A percentile compares a stretch with the other conserved stretches of the same genome.
These are phyloP conservation scores for Exidia glandulosa DNA, from an alignment of 768 basidiomycete species.

Conservation along the genomic window DNA sequence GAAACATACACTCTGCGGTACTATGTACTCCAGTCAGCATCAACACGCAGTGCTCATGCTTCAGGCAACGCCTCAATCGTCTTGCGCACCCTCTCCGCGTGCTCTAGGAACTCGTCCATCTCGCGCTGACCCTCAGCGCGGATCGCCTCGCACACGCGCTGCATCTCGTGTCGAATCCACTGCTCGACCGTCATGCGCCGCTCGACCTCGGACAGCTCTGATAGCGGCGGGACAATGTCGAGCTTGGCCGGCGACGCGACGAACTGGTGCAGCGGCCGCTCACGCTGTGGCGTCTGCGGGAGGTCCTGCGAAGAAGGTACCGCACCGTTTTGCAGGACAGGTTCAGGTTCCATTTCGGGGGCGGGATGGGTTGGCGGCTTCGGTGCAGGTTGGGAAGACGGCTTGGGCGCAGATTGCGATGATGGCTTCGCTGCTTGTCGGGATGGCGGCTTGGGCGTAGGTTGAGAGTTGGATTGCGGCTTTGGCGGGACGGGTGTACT, in stretches of 20 bases:
- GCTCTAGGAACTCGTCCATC: constrained; percentile 37
- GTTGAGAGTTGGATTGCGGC: too few species aligned
- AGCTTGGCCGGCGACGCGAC: not conserved
- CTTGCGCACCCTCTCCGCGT: constrained; percentile 25
- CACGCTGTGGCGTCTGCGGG: not conserved
- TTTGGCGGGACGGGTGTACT: too few species aligned
- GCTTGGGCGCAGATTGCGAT: not conserved
- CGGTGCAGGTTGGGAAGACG: not conserved
- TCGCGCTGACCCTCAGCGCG: constrained; percentile 38
- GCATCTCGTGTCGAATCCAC: constrained; percentile 70
- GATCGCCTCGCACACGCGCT: constrained; percentile 51
- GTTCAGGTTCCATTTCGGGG: not conserved
- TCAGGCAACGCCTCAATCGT: constrained; percentile 21
- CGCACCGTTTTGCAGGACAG: constrained; percentile 1
- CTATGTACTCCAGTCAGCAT: too few species aligned
- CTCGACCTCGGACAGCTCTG: constrained; percentile 49
- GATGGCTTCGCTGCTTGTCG: not conserved
- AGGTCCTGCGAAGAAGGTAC: constrained; percentile 1
- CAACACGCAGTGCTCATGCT: too few species aligned
- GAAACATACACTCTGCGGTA: too few species aligned
- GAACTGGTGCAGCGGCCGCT: constrained; percentile 3
- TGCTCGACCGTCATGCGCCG: constrained; percentile 73
- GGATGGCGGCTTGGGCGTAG: not conserved
- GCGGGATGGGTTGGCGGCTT: not conserved
- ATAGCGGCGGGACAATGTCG: constrained; percentile 11